Evolutionary conservation across 768 basidiomycete species (phyloP), one percentile per base, ranked within the genome.

Genomic region (Rubroboletus pulcherrimus): DNA sequence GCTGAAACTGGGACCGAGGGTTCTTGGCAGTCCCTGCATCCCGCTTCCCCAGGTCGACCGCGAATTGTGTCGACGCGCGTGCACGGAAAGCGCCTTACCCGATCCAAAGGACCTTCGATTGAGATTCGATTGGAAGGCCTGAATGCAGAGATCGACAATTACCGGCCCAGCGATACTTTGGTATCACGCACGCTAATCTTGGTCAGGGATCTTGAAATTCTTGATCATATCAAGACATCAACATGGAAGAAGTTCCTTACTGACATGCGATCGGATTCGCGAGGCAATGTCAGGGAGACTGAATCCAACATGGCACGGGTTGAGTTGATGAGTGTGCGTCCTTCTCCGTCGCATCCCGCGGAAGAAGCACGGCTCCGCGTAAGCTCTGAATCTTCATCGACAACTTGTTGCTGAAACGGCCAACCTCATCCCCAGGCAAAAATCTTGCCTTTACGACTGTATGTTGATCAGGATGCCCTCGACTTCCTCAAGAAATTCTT

Each of bases 201-300:
- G 11, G 77, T 94, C 49, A 80, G 74, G 55, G 83, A 91, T 57
- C 63, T 93, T 19, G 93, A 97, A 71, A 97, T 98, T 56, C 75
- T 98, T 49, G 97, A 99, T 70, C 95, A 97, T 66, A 93, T 99
- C 78, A 94, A 91, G 76, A 95, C 94, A 0, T 98, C 94, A 9
- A 98, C 97, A 0, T 99, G 97, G 97, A 90, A 87, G 74, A 98
- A 96, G 70, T 98, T 99, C 70, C 74, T 99, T 56, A 95, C 93
- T 4, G 84, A 85, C 51, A 78, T 97, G 66, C 82, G 88, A 38
- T 80, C 88, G 7, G 93, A 96, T 73, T 85, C 90, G 15, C 82
- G 83, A 53, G 96, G 96, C 0, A 91, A 95, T 66, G 75, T 94
- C 12, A 82, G 94, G 34, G 93, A 97, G 73, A 93, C 91, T 5